Percentiles rank a stretch among this genome's conserved stretches.
These are phyloP conservation scores for Pseudopyrenochaeta lycopersici DNA, from an alignment of 2,329 filamentous ascomycete species.

Conservation along the genomic window DNA sequence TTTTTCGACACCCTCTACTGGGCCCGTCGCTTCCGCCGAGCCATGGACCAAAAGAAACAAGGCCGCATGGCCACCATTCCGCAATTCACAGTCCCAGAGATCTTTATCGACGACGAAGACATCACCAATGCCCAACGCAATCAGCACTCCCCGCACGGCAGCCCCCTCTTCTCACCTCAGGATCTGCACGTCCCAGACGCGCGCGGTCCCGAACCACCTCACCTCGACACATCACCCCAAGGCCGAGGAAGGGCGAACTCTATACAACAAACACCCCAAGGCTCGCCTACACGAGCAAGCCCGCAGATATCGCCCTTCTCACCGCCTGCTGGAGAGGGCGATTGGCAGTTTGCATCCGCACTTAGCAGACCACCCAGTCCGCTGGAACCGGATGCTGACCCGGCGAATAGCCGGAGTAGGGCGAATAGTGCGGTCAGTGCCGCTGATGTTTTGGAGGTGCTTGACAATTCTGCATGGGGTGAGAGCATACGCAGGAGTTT, in stretches of 20 bases:
- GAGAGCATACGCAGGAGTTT: conserved; percentile 91
- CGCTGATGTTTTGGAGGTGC: conserved; percentile 80
- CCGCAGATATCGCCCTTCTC: conserved; percentile 42
- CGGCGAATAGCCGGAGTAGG: conserved; percentile 62
- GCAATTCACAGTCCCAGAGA: conserved; percentile 85
- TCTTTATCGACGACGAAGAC: conserved; percentile 84
- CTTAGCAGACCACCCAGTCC: conserved; percentile 50
- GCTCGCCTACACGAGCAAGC: conserved; percentile 41
- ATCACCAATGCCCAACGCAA: conserved; percentile 54
- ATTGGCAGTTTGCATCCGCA: conserved; percentile 59
- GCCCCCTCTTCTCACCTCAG: conserved; percentile 45
- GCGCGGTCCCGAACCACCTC: conserved; percentile 37
- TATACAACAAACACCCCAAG: conserved; percentile 49
- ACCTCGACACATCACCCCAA: conserved; percentile 31
- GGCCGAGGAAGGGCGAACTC: conserved; percentile 47
- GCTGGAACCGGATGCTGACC: conserved; percentile 41
- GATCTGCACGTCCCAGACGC: conserved; percentile 36
- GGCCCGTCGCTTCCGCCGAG: conserved; percentile 80
- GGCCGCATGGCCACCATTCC: conserved; percentile 82
- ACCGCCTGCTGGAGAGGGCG: conserved; percentile 34
- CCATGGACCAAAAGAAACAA: conserved; percentile 73
- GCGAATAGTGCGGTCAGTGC: conserved; percentile 76
- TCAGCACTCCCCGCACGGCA: conserved; percentile 43
- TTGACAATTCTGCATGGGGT: conserved; percentile 91
- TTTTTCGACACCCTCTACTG: conserved; percentile 97